phyloP scores from a whole-genome alignment of 805 yeast species.

The Wickerhamiella vanderwaltii region DNA sequence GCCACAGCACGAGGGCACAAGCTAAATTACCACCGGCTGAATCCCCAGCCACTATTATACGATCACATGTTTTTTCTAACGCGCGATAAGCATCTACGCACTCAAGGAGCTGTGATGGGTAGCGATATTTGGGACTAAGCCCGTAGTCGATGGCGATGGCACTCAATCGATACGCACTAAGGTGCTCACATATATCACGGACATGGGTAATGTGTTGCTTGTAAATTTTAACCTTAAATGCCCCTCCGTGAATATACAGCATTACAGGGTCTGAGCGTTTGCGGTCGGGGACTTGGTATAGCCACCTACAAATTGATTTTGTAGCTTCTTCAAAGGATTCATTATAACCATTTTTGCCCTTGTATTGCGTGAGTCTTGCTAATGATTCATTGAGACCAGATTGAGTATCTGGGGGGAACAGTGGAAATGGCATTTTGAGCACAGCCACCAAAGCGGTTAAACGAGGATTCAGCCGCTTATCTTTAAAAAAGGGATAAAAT shows the following conservation, averaged over 20 bases:
- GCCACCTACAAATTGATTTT: background rate
- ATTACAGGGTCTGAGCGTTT: constrained; percentile 5
- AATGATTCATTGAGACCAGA: background rate
- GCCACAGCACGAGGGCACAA: background rate
- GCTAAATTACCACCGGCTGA: constrained; percentile 6
- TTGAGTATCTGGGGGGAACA: background rate
- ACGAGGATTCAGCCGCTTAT: background rate
- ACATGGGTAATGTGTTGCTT: background rate
- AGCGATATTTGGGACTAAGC: background rate
- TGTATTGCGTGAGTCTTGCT: no score
- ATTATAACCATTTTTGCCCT: background rate
- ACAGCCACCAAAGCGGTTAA: background rate
- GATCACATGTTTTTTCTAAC: background rate
- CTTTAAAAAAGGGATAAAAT: background rate
- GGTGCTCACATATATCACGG: background rate
- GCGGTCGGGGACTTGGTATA: constrained; percentile 1
- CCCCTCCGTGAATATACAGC: constrained; percentile 9
- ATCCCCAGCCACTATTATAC: constrained; percentile 4
- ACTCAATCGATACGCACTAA: background rate
- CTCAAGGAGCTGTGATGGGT: constrained; percentile 4
- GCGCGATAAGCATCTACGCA: background rate
- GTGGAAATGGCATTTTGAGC: background rate
- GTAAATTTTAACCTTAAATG: background rate
- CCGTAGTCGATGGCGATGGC: constrained; percentile 1
- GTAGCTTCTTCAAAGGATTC: background rate